Evolutionary conservation across 768 basidiomycete genomes (phyloP).

Genomic region (Harrya chromipes): DNA sequence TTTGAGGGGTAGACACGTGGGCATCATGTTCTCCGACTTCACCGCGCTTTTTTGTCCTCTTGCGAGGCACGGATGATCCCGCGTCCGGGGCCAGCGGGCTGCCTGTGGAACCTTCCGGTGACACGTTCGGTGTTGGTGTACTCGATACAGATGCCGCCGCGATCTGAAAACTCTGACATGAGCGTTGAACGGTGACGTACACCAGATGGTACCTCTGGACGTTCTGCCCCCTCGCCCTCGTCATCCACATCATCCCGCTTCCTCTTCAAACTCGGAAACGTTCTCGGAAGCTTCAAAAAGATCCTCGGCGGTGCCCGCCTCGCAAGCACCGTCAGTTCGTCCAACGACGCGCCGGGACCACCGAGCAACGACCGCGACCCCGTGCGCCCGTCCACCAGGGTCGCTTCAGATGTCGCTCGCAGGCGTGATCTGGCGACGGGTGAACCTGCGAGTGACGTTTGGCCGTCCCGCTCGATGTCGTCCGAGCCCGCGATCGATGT

Average conservation of each 20-base stretch:
- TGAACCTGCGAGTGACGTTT: too few relatives aligned
- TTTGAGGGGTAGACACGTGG: not conserved
- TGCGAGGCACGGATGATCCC: not conserved
- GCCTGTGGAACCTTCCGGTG: not conserved
- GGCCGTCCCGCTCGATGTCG: too few relatives aligned
- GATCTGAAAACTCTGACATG: not conserved
- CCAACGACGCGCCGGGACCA: constrained; percentile 20
- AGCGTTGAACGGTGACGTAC: too few relatives aligned
- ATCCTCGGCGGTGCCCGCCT: constrained; percentile 13
- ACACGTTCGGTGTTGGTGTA: not conserved
- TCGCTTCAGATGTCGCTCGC: not conserved
- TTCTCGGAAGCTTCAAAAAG: constrained; percentile 3
- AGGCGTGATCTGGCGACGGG: too few relatives aligned
- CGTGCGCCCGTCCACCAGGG: not conserved
- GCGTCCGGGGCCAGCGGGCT: too few relatives aligned
- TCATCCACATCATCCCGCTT: constrained; percentile 2
- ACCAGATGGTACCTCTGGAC: not conserved
- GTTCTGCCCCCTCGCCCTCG: not conserved
- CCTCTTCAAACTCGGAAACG: constrained; percentile 13
- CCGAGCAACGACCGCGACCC: constrained; percentile 4
- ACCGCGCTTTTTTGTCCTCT: constrained; percentile 1
- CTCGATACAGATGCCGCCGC: not conserved
- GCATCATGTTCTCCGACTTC: not conserved
- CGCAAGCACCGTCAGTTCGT: constrained; percentile 16
- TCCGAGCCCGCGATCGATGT: constrained; percentile 1